These are phyloP conservation scores for Cadophora malorum DNA, from an alignment of 2,329 filamentous ascomycete species.

Conservation along the genomic window DNA sequence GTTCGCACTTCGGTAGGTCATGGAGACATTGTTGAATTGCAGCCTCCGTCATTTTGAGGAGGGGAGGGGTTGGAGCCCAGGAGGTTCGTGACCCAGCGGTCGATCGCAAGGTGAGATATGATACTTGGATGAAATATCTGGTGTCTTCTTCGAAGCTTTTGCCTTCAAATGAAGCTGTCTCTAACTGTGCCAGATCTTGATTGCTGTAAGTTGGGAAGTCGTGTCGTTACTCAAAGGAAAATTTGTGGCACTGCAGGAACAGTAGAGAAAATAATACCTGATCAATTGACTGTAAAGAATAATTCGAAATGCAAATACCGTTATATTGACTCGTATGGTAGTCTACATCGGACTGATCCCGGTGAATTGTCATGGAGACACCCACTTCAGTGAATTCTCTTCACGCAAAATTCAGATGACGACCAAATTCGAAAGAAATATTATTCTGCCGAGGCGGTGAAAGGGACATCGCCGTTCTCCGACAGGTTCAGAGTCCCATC, in stretches of 20 bases:
- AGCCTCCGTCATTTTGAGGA: constrained; percentile 25
- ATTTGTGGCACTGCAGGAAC: background rate
- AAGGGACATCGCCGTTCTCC: constrained; percentile 7
- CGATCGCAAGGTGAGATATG: background rate
- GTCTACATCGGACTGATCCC: constrained; percentile 5
- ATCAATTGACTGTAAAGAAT: background rate
- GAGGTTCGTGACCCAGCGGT: background rate
- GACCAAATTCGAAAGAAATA: background rate
- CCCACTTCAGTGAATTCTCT: constrained; percentile 7
- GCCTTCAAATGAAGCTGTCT: background rate
- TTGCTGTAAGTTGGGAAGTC: background rate
- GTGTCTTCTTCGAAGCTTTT: too few species aligned
- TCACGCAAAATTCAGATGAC: background rate
- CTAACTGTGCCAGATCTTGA: background rate
- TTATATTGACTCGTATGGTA: background rate
- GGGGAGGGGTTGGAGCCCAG: background rate
- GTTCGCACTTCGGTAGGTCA: constrained; percentile 79
- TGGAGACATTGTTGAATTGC: constrained; percentile 55
- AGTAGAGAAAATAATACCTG: background rate
- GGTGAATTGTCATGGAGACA: constrained; percentile 12
- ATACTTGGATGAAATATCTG: background rate
- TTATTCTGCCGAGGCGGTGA: constrained; percentile 16
- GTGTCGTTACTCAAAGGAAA: constrained; percentile 1
- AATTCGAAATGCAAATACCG: background rate
- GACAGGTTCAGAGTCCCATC: background rate